Evolutionary conservation across 1,284 basidiomycete species (phyloP).

Genomic region (Puccinia hordei): DNA sequence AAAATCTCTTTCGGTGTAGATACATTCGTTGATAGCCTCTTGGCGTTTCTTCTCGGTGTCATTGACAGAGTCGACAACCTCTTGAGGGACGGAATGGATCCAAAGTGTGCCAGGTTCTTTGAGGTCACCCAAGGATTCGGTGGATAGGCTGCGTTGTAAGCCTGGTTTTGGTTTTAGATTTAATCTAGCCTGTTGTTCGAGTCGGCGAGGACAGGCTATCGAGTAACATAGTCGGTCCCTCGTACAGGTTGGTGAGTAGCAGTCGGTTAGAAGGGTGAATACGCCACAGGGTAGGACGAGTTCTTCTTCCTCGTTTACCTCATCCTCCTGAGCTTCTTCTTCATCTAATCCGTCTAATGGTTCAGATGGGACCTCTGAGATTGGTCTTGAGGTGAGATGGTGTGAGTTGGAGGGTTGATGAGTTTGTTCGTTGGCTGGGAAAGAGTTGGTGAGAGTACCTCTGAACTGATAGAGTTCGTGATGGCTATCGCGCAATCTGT

Average conservation of each 20-base stretch:
- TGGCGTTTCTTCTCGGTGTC: conserved; percentile 94
- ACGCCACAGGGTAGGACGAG: conserved; percentile 86
- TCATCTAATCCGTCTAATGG: conserved; percentile 58
- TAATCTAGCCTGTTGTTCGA: conserved; percentile 89
- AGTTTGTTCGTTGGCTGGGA: conserved; percentile 61
- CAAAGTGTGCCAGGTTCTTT: conserved; percentile 92
- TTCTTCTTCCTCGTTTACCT: conserved; percentile 62
- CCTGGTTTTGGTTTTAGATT: conserved; percentile 70
- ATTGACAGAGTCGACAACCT: conserved; percentile 86
- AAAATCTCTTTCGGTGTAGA: conserved; percentile 97
- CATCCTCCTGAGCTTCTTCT: conserved; percentile 63
- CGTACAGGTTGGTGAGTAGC: conserved; percentile 97
- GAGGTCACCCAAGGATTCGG: conserved; percentile 78
- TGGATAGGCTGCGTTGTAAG: conserved; percentile 71
- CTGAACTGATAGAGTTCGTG: conserved; percentile 91
- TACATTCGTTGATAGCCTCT: conserved; percentile 98
- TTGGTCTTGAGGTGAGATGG: conserved; percentile 57
- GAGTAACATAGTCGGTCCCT: conserved; percentile 91
- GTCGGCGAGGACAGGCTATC: conserved; percentile 87
- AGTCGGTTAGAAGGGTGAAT: conserved; percentile 94
- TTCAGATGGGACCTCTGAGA: conserved; percentile 54
- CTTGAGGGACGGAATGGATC: conserved; percentile 93
- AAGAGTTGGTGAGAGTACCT: conserved; percentile 65
- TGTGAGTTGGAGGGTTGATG: conserved; percentile 49
- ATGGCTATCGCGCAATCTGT: conserved; percentile 84